Evolutionary conservation across 331 rosid species (phyloP), one percentile per base, ranked within the genome.

Genomic region (Acacia pycnantha): DNA sequence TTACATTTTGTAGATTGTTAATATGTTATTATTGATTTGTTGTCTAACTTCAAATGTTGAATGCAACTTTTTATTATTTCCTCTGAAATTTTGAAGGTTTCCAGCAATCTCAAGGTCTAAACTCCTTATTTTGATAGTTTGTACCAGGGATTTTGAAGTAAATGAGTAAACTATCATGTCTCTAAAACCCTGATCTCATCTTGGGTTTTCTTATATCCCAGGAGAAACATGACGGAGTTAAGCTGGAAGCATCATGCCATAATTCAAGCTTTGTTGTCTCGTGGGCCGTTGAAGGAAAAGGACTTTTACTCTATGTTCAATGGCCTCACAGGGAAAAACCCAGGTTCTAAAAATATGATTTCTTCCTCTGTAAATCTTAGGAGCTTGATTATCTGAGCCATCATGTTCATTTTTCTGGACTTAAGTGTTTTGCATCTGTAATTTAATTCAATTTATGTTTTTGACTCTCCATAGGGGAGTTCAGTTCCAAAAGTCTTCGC

Each of bases 221-320:
- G 33, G 69, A 65, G 51, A 54, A 81, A 70, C 59, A 95, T 93
- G 98, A 66, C 96, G 67, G 90, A 84, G 71, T 82, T 89, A 85
- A 82, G 59, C 83, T 80, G 84, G 89, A 88, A 81, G 69, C 97
- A 95, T 74, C 98, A 92, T 9, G 85, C 92, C 73, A 83, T 90
- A 66, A 92, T 93, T 86, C 98, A 95, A 87, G 88, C 97, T 69
- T 85, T 95, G 75, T 88, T 93, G 56, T 88, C 98, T 1, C 96
- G 97, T 9, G 98, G 98, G 7, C 98, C 98, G 6, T 92, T 93
- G 68, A 82, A 67, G 82, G 95, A 93, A 81, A 85, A 86, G 58
- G 89, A 86, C 74, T 86, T 95, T 31, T 91, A 87, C 76, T 22
- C 82, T 48, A 79, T 95, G 84, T 93, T 95, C 82, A 83, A 76